phyloP scores from a whole-genome alignment of 2,329 filamentous ascomycete genomes.

The Diplodia intermedia region DNA sequence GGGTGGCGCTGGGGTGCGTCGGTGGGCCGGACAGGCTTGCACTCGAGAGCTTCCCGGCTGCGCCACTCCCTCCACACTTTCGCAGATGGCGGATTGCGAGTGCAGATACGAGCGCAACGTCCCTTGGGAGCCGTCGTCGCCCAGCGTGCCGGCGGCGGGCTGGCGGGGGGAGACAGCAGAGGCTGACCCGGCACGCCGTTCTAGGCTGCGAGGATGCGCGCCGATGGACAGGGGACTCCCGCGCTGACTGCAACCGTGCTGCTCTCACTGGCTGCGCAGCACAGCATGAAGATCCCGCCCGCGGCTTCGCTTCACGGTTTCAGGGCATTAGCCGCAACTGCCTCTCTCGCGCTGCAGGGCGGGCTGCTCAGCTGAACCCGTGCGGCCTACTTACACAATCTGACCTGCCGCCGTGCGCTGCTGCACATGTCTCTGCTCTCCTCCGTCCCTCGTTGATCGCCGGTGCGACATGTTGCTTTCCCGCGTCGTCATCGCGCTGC shows the following conservation, averaged over 20 bases:
- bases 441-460: slow-evolving; percentile 7
- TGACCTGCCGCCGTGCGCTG: slow-evolving; percentile 4
- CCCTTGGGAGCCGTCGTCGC: neutral
- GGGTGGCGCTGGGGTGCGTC: neutral
- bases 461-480: slow-evolving; percentile 13
- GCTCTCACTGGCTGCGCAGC: slow-evolving; percentile 11
- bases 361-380: slow-evolving; percentile 5
- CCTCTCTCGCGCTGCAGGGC: neutral
- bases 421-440: neutral
- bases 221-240: slow-evolving; percentile 11
- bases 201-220: slow-evolving; percentile 15
- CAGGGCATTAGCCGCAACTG: neutral
- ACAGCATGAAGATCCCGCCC: slow-evolving; percentile 13
- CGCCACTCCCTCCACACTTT: slow-evolving; percentile 4
- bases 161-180: neutral
- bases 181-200: slow-evolving; percentile 16
- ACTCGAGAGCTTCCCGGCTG: neutral
- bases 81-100: neutral
- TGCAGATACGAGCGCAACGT: slow-evolving; percentile 27
- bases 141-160: slow-evolving; percentile 7
- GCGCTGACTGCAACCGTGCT: neutral
- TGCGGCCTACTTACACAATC: slow-evolving; percentile 5
- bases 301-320: neutral
- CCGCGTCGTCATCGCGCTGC: slow-evolving; percentile 4
- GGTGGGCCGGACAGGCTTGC: neutral